Conservation (phyloP, 2,329 filamentous ascomycete species). For the Zopfia rhizophila region DNA sequence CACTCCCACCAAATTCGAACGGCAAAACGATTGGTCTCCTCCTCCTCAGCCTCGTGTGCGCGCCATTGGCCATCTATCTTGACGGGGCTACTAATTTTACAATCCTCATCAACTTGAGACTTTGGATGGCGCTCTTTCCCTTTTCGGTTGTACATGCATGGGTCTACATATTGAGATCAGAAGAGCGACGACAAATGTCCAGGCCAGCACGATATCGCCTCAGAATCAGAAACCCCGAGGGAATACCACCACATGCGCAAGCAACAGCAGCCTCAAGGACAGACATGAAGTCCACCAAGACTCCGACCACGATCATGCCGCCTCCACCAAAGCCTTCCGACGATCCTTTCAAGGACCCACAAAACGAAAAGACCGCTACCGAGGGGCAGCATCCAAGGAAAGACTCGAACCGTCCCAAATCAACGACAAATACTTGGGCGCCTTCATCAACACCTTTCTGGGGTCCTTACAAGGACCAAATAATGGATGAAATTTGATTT, state of each 20-base stretch:
- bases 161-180: no score
- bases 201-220: constrained; percentile 15
- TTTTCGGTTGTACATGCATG: constrained; percentile 2
- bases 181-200: no score
- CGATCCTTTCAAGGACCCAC: constrained; percentile 7
- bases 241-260: background rate
- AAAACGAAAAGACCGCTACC: no score
- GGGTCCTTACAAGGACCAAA: no score
- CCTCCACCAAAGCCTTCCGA: background rate
- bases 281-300: constrained; percentile 13
- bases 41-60: constrained; percentile 25
- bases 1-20: constrained; percentile 21
- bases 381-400: no score
- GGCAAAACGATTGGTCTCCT: constrained; percentile 19
- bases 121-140: constrained; percentile 9
- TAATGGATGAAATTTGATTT: no score
- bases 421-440: no score
- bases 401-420: no score
- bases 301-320: constrained; percentile 1
- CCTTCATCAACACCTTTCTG: background rate
- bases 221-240: constrained; percentile 8
- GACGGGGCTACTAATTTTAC: constrained; percentile 26
- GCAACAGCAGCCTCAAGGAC: no score
- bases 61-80: constrained; percentile 32
- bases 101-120: constrained; percentile 16